phyloP scores from a whole-genome alignment of 1,284 basidiomycete species.

The Dichomitus squalens region DNA sequence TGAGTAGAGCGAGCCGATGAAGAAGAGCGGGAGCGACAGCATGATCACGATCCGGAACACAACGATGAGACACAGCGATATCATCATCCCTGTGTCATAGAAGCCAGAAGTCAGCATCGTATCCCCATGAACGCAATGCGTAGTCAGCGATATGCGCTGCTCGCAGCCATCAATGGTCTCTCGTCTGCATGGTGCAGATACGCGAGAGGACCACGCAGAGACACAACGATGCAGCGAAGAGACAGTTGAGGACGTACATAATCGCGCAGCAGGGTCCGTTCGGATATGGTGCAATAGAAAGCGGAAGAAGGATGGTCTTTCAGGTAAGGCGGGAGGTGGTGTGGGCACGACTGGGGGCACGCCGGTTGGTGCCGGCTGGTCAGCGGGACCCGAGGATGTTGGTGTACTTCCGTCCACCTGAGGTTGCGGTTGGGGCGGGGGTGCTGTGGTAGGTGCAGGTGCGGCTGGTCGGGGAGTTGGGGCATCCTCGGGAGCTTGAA shows the following conservation, averaged over 20 bases:
- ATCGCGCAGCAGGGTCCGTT: conserved; percentile 69
- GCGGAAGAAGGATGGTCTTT: conserved; percentile 40
- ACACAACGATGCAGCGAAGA: neutral
- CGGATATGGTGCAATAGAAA: conserved; percentile 59
- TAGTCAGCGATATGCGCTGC: too few species aligned
- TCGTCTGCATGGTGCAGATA: too few species aligned
- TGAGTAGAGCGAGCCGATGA: conserved; percentile 74
- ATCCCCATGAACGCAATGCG: too few species aligned
- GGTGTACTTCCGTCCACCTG: conserved; percentile 6
- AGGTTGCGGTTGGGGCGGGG: neutral
- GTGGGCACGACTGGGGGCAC: conserved; percentile 24
- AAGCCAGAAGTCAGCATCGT: neutral
- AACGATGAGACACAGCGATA: conserved; percentile 69
- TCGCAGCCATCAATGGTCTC: too few species aligned
- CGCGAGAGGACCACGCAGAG: too few species aligned
- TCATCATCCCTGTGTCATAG: conserved; percentile 54
- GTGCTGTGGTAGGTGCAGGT: conserved; percentile 24
- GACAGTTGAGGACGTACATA: conserved; percentile 51
- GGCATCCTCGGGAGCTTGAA: conserved; percentile 79
- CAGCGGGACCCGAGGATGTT: neutral
- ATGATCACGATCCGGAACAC: conserved; percentile 76
- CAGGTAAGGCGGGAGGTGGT: conserved; percentile 25
- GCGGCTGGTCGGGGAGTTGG: conserved; percentile 31
- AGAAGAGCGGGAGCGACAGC: conserved; percentile 69
- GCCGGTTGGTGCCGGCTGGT: conserved; percentile 27